phyloP scores from a whole-genome alignment of 2,329 filamentous ascomycete species.

The Xylariaceae sp. region DNA sequence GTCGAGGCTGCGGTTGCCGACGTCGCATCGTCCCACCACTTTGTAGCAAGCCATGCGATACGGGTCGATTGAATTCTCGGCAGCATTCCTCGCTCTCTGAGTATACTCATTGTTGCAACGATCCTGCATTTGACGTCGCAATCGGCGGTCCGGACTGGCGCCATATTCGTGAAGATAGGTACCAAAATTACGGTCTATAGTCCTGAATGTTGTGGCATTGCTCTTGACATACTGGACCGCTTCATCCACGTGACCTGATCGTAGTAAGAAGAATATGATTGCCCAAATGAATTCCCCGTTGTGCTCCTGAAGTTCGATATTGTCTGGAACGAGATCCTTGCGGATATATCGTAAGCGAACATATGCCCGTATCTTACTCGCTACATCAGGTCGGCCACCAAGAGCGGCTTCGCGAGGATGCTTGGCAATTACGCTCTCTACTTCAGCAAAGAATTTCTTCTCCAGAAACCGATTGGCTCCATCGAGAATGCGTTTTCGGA shows the following conservation, averaged over 20 bases:
- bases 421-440: slow-evolving; percentile 74
- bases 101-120: slow-evolving; percentile 88
- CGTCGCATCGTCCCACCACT: slow-evolving; percentile 77
- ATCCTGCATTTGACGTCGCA: slow-evolving; percentile 76
- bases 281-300: slow-evolving; percentile 89
- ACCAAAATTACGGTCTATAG: slow-evolving; percentile 85
- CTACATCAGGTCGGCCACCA: slow-evolving; percentile 80
- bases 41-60: slow-evolving; percentile 98
- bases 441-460: slow-evolving; percentile 70
- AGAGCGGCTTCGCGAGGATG: slow-evolving; percentile 85
- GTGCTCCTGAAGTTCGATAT: slow-evolving; percentile 73
- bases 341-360: slow-evolving; percentile 75
- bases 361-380: slow-evolving; percentile 90
- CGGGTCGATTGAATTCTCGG: slow-evolving; percentile 84
- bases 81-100: slow-evolving; percentile 76
- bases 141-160: slow-evolving; percentile 67
- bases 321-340: slow-evolving; percentile 81
- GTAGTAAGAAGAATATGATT: slow-evolving; percentile 84
- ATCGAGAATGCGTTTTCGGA: slow-evolving; percentile 74
- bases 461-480: slow-evolving; percentile 80
- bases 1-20: slow-evolving; percentile 61
- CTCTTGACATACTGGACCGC: slow-evolving; percentile 81
- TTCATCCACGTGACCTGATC: slow-evolving; percentile 78
- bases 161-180: slow-evolving; percentile 85
- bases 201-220: slow-evolving; percentile 76